A percentile compares a stretch with the other conserved stretches of the same genome.
Conservation (phyloP, 2,329 filamentous ascomycete species). For the Sarocladium oryzae region DNA sequence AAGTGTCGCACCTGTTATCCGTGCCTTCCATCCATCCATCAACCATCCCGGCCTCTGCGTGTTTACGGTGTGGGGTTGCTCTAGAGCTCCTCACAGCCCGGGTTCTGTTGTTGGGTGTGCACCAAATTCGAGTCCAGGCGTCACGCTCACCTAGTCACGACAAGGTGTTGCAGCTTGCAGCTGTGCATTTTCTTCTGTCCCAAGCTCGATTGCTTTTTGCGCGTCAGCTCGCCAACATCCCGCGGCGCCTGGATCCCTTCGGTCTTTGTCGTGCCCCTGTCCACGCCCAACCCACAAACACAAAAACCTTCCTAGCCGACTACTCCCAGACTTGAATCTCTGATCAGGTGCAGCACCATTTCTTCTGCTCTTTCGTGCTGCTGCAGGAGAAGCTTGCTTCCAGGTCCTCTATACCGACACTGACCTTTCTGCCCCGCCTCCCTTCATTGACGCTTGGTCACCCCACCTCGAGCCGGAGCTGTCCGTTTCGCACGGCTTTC, state of each 20-base stretch:
- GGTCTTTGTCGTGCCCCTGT: not conserved
- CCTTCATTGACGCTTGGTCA: not conserved
- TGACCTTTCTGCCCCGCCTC: not conserved
- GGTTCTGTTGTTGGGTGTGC: slow-evolving; percentile 6
- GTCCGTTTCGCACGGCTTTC: not conserved
- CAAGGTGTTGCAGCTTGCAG: not conserved
- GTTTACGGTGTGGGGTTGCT: slow-evolving; percentile 1
- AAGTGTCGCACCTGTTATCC: not conserved
- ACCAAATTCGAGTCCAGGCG: slow-evolving; percentile 1
- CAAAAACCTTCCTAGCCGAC: not conserved
- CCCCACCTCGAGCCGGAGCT: not conserved
- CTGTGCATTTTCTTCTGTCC: not conserved
- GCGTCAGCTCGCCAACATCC: not conserved
- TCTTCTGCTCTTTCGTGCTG: not conserved
- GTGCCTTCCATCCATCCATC: slow-evolving; percentile 3
- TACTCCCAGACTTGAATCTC: not conserved
- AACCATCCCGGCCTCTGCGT: not conserved
- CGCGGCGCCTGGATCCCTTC: not conserved
- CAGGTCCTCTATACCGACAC: not conserved
- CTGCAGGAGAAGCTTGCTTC: not conserved
- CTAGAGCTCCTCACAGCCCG: slow-evolving; percentile 2
- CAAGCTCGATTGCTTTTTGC: slow-evolving; percentile 4
- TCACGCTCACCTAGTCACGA: slow-evolving; percentile 5
- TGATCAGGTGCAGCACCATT: not conserved
- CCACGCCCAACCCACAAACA: not conserved